Percentiles rank a stretch among this genome's conserved stretches.
phyloP scores from a whole-genome alignment of 345 rosid species.

The Excoecaria agallocha region DNA sequence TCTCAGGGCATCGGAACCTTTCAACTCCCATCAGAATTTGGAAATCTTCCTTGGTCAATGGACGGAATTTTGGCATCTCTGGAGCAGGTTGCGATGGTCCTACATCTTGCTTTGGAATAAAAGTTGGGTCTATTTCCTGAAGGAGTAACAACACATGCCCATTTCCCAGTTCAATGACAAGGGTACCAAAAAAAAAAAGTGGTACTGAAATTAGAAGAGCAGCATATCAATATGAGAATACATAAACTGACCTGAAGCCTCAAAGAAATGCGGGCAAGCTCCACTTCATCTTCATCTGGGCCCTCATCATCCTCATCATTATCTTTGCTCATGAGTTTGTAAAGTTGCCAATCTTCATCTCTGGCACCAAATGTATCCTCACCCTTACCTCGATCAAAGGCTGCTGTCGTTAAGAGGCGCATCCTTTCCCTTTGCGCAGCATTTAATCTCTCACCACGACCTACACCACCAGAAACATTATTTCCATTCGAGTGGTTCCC shows the following conservation, averaged over 20 bases:
- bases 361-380: slow-evolving; percentile 87
- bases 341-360: slow-evolving; percentile 98
- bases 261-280: slow-evolving; percentile 62
- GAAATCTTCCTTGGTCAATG: slow-evolving; percentile 83
- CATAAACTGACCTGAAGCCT: slow-evolving; percentile 68
- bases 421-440: slow-evolving; percentile 95
- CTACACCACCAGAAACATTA: slow-evolving; percentile 63
- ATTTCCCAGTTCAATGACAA: not conserved
- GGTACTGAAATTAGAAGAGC: not conserved
- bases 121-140: slow-evolving; percentile 80
- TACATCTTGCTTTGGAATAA: slow-evolving; percentile 58
- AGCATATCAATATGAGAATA: not conserved
- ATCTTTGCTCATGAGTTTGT: slow-evolving; percentile 88
- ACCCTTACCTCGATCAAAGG: slow-evolving; percentile 95
- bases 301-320: slow-evolving; percentile 76
- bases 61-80: slow-evolving; percentile 59
- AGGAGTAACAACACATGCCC: not conserved
- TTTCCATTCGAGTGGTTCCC: slow-evolving; percentile 74
- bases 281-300: slow-evolving; percentile 66
- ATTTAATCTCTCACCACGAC: slow-evolving; percentile 94
- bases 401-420: slow-evolving; percentile 93
- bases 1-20: slow-evolving; percentile 87
- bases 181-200: not conserved
- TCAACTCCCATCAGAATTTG: slow-evolving; percentile 74
- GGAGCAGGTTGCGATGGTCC: slow-evolving; percentile 50